Base-by-base conservation (phyloP, 345 rosid genomes). In the Camelina neglecta region DNA sequence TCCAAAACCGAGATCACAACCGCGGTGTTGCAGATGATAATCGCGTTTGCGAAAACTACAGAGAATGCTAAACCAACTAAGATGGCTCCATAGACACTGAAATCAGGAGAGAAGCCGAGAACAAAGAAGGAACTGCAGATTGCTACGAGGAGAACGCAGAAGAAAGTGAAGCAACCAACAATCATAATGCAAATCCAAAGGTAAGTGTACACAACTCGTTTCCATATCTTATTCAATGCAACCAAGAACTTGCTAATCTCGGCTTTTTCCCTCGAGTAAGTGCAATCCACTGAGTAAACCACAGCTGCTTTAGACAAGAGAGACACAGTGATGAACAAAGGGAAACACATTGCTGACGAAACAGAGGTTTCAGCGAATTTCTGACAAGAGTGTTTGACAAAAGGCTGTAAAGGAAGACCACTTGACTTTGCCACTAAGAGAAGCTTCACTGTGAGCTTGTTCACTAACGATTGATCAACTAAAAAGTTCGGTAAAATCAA, bases 381-480 rank as follows among this genome's bases (percentile, higher is more conserved):
- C 61, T 88, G 88, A 69, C 91, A 84, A 0, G 89, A 85, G 72
- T 88, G 92, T 72, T 83, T 85, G 65, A 89, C 76, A 38, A 91
- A 80, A 67, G 92, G 78, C 75, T 82, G 80, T 70, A 90, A 72
- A 50, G 96, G 93, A 50, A 93, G 87, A 58, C 96, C 98, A 54
- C 93, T 84, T n/a, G 91, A 86, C 42, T 86, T 84, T 1, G 91
- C 96, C 29, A 93, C 85, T 45, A 93, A 73, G 79, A 90, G 81
- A 3, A 93, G 82, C 84, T 85, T 84, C 60, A 81, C 56, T 24
- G 86, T 78, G 67, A 93, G 73, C 55, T 83, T 85, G 81, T 83
- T 87, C 67, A 84, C 93, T 4, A 90, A 4, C 33, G 84, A 82
- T 11, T 81, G 86, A 79, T 93, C 91, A 38, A 88, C 87, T 33